Evolutionary conservation across 495 filamentous ascomycete species (phyloP), one percentile per base, ranked within the genome.

Genomic region (Penicillium odoratum): DNA sequence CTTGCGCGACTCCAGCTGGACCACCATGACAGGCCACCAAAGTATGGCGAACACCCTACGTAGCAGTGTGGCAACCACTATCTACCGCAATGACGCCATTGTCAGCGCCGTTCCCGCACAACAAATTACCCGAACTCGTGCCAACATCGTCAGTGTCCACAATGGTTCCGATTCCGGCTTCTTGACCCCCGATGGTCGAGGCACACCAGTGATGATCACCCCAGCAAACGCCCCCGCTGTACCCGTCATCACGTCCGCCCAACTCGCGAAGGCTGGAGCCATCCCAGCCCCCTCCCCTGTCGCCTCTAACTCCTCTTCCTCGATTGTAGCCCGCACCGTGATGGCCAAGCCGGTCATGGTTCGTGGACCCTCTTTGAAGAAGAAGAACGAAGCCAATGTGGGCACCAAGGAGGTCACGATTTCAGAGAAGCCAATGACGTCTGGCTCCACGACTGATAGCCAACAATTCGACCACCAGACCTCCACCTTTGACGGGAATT

Each of bases 111-210:
- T 90, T 30, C 91, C 92, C 0, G 91, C 92, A 0, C 91, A 92
- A 61, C 92, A 91, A 46, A 88, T 88, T 53, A 86, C 89, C 59
- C 85, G 91, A 58, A 87, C 89, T 48, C 93, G 91, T 67, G 92
- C 95, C 15, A 90, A 88, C 47, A 87, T 97, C 60, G 91, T 98
- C 58, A 94, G 89, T 62, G 91, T 97, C 51, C 92, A 88, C 69
- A 75, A 69, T 34, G 79, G 69, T 40, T 71, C 72, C 40, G 67
- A 55, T 33, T 31, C 64, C 3, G 65, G 62, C 16, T 57, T 71
- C 5, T 65, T 38, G 16, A 45, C 61, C 11, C 59, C 62, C 28
- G 57, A 53, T 43, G 60, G 48, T 16, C 46, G 48, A 0, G 31
- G 52, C 10, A 55, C 65, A 1, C 45, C 52, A 30, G 61, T 69